Evolutionary conservation across 441 rosid genomes (phyloP), one percentile per base, ranked within the genome.

Genomic region (Flueggea neowawraea): DNA sequence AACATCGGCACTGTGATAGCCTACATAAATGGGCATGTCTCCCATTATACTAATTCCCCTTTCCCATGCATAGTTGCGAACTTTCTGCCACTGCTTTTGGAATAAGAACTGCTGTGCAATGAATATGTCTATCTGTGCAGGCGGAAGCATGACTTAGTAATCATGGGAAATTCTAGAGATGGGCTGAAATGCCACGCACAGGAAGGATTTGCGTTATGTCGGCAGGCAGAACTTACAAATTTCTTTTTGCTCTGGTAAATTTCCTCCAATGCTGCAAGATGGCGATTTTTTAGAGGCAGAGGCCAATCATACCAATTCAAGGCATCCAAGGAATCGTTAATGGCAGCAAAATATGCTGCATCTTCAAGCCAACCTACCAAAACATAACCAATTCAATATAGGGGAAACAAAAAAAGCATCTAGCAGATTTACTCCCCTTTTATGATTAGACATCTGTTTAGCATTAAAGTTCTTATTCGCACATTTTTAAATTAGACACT

Each of bases 11-110:
- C 97, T 89, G 68, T 91, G 97, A 73, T 91, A 91, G 48, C 89
- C 99, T 39, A 89, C 96, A 68, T 95, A 95, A 56, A 95, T 91
- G 59, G 99, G 96, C 99, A 95, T 95, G 81, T 94, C 99, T 28
- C 99, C 99, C 99, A 95, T 91, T 78, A 95, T 84, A 78, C 83
- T 78, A 62, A 95, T 73, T 63, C 94, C 97, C 70, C 82, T 91
- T 57, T 32, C 61, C 62, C 43, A 70, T 57, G 97, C 96, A 83
- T 89, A 91, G 57, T 73, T 74, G 55, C 82, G 88, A 69, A 91
- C 75, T 71, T 89, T 89, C 77, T 82, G 84, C 99, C 99, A 95
- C 75, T 95, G 96, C 81, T 91, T 84, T 79, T 95, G 96, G 82
- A 95, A 91, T 65, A 95, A 72, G 79, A 95, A 95, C 31, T 95